Percentiles rank a stretch among this genome's conserved stretches.
Evolutionary conservation across 257 asterid species (phyloP).

Genomic region (Penstemon newberryi): DNA sequence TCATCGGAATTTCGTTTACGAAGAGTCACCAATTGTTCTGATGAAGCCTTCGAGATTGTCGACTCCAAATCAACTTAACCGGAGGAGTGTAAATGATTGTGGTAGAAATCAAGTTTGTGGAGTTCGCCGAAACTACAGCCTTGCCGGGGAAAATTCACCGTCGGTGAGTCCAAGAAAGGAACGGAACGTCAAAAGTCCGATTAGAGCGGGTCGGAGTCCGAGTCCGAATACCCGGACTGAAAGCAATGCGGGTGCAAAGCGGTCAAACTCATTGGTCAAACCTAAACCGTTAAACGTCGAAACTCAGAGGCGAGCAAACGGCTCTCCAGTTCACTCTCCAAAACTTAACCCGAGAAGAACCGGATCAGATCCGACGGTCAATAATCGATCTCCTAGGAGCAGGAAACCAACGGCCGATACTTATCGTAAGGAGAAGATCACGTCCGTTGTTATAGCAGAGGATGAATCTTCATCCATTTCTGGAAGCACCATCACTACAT

Average conservation of each 20-base stretch:
- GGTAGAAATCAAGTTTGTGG: neutral
- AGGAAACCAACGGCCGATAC: slow-evolving; percentile 42
- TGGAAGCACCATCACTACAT: slow-evolving; percentile 67
- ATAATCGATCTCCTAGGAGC: slow-evolving; percentile 49
- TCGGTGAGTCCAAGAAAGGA: slow-evolving; percentile 63
- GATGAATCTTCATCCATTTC: slow-evolving; percentile 83
- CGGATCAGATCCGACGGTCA: slow-evolving; percentile 40
- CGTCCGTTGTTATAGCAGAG: slow-evolving; percentile 42
- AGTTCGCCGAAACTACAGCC: slow-evolving; percentile 6
- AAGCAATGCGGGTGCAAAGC: slow-evolving; percentile 30
- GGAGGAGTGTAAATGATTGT: slow-evolving; percentile 40
- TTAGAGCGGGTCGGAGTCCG: slow-evolving; percentile 42
- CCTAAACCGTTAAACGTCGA: slow-evolving; percentile 62
- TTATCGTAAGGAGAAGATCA: slow-evolving; percentile 52
- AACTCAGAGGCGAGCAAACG: slow-evolving; percentile 49
- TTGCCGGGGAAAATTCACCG: slow-evolving; percentile 47
- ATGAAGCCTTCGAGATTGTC: slow-evolving; percentile 53
- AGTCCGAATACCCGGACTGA: slow-evolving; percentile 37
- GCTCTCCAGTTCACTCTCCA: slow-evolving; percentile 64
- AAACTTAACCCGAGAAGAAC: slow-evolving; percentile 52
- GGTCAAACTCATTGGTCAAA: slow-evolving; percentile 54
- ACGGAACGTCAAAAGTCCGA: slow-evolving; percentile 54
- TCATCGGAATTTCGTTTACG: slow-evolving; percentile 57
- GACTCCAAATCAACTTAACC: slow-evolving; percentile 36
- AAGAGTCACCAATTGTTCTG: slow-evolving; percentile 61